Evolutionary conservation across 805 yeast species (phyloP), one percentile per base, ranked within the genome.

Genomic region (Saccharomycopsis vini): DNA sequence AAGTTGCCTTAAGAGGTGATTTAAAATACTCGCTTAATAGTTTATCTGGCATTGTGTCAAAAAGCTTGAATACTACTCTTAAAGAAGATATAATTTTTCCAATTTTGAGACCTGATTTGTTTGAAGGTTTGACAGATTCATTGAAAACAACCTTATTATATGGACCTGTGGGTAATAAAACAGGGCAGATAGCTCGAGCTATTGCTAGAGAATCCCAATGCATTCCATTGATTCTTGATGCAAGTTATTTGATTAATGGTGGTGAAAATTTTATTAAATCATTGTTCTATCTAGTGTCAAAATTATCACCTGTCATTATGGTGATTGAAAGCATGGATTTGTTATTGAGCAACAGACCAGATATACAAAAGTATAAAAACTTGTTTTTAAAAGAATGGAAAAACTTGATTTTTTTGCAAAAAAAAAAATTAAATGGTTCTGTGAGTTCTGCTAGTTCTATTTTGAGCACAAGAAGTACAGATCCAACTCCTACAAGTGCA

Each of bases 121-220:
- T 90, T 59, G 74, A 77, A 47, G 97, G 97, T 0, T 65, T 90
- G 42, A 70, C 97, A 53, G 97, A 89, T 63, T 97, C 97, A 21
- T 89, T 95, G 0, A 67, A 95, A 46, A 97, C 97, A n/a, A 87
- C 92, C 95, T 68, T 90, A 18, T 63, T 90, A 34, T 90, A 88
- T 66, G 98, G 98, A 0, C 97, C 98, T 2, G 97, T 97, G 0
- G 98, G 98, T n/a, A 90, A 97, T 0, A 97, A 97, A 45, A 90
- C 92, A 58, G 89, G 97, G 1, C 89, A 90, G 97, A 72, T 90
- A 52, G 97, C 97, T 0, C 71, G 95, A 51, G 95, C 97, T 0
- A 97, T 92, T 2, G 97, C 97, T 2, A 85, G 94, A 2, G 97
- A 92, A 64, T 82, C 95, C 5, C 80, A 44, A 37, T 30, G 43